Base-by-base conservation (phyloP, 2,329 filamentous ascomycete species). In the Xylariaceae sp. region DNA sequence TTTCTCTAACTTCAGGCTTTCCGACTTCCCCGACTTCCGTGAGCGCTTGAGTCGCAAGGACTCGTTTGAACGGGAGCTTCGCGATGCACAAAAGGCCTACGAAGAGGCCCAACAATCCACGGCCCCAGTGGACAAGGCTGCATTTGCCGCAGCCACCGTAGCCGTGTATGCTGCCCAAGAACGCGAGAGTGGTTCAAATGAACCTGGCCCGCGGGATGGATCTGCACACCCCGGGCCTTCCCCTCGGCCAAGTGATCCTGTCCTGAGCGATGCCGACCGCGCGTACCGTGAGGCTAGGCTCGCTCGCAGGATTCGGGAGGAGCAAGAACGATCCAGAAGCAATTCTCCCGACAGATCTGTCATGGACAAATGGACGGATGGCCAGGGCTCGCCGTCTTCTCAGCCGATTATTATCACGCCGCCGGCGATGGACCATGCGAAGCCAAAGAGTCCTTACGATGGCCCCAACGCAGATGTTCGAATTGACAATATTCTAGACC, bases 401-500 rank as follows among this genome's bases (percentile, higher is more conserved):
- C 64, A 65, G 34, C 74, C 81, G 40, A 67, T 74, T 36, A 74
- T 81, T 40, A 67, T 74, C 36, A 73, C 74, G 2, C 75, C 77
- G 9, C 75, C 75, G 14, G 67, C 68, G 41, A 65, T 70, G 40
- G 60, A 64, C 8, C 48, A 59, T 2, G 51, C 59, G 9, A 65
- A 67, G 28, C 51, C 54, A 41, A 71, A 71, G 58, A 70, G 66
- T 38, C 68, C 60, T 7, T 83, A 74, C 40, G 74, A 73, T 46
- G 72, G 60, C 6, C 78, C 78, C 2, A 67, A 83, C 51, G 78
- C 78, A n/a, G 78, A 83, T 55, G 76, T 82, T 37, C 66, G 64
- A 36, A 73, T 81, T 42, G 78, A 82, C 53, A 72, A 79, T 50
- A 60, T 73, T 43, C 68, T 81, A 44, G 65, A 69, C 37, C 50